These are phyloP conservation scores for Madurella fahalii DNA, from an alignment of 2,329 filamentous ascomycete genomes.

Conservation along the genomic window DNA sequence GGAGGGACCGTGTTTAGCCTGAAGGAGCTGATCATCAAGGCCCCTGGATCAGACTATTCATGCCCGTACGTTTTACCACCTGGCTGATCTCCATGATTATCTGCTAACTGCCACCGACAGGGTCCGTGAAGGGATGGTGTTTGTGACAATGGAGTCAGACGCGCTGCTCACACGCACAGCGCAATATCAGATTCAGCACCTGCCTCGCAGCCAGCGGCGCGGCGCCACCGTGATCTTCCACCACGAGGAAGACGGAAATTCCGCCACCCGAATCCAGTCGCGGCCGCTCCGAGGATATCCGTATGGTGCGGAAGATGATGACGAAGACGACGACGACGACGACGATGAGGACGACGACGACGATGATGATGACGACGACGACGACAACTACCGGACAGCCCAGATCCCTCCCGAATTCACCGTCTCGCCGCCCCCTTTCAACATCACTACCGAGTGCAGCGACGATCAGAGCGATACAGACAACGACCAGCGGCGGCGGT, in stretches of 20 bases:
- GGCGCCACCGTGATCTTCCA: conserved; percentile 39
- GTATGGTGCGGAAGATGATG: conserved; percentile 41
- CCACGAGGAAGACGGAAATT: conserved; percentile 49
- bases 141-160: conserved; percentile 80
- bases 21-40: conserved; percentile 83
- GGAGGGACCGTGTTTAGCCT: conserved; percentile 77
- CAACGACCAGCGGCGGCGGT: conserved; percentile 20
- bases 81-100: neutral
- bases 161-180: conserved; percentile 70
- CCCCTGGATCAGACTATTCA: conserved; percentile 75
- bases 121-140: conserved; percentile 87
- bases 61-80: conserved; percentile 63
- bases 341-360: conserved; percentile 32
- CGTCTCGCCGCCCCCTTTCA: conserved; percentile 45
- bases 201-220: conserved; percentile 27
- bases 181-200: conserved; percentile 69
- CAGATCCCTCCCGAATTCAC: conserved; percentile 57
- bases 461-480: conserved; percentile 52
- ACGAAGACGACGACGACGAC: conserved; percentile 42
- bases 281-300: conserved; percentile 44
- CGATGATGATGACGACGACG: conserved; percentile 36
- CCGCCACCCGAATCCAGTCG: conserved; percentile 41
- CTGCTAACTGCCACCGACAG: conserved; percentile 44
- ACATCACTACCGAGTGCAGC: conserved; percentile 56
- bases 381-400: conserved; percentile 44